Evolutionary conservation across 2,329 filamentous ascomycete species (phyloP), one percentile per base, ranked within the genome.

Genomic region (Didymella keratinophila): DNA sequence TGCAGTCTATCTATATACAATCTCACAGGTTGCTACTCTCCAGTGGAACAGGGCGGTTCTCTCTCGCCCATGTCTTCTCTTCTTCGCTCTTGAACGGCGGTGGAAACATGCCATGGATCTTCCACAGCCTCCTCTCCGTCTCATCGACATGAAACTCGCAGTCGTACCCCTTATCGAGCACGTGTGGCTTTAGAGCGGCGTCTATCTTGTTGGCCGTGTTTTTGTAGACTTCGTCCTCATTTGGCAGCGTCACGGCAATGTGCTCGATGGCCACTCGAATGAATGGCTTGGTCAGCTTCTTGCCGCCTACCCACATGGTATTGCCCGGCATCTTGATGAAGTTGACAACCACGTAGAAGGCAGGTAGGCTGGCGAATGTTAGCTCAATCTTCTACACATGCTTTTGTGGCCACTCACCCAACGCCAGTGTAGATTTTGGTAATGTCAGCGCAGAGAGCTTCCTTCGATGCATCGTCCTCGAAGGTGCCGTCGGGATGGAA

Each of bases 131-230:
- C 25, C 77, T 62, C 25, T 78, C 75, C n/a, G 78, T 80, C 69
- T 82, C 79, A 27, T 75, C 70, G 18, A 81, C 66, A 53, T 78
- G 75, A 52, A 73, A 79, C 65, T 82, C 81, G 70, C 71, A 80
- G 56, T 78, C 74, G 44, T 78, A 79, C 0, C 78, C 80, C 57
- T 78, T 78, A 23, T 78, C 78, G 0, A 60, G 66, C 2, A 81
- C 58, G 48, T 80, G 75, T 14, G 78, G 76, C 63, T 77, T 75
- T 5, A 81, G 37, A 0, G 66, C 42, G 4, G 55, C n/a, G 23
- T 79, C 72, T 2, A 81, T 60, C 16, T 39, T 41, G 21, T 52
- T 59, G 14, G 54, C 53, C 3, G 62, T 52, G 9, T 42, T 39
- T 11, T 37, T 46, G 42, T 63, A 62, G n/a, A 30, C 42, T 12